Percentiles rank a stretch among this genome's conserved stretches.
These are phyloP conservation scores for Aspergillus egyptiacus DNA, from an alignment of 495 filamentous ascomycete genomes.

Conservation along the genomic window DNA sequence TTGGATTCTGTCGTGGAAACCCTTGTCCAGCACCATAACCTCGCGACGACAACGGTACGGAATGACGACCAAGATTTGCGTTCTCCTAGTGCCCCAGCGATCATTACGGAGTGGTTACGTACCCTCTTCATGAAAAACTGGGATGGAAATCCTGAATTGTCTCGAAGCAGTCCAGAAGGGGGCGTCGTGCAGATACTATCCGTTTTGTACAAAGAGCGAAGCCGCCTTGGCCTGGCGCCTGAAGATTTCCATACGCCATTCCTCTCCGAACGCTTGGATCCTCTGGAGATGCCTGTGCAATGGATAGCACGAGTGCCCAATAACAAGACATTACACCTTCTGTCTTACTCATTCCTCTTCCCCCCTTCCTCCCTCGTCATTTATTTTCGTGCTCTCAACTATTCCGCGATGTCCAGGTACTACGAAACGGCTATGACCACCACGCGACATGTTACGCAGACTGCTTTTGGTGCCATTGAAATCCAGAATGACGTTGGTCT, in stretches of 20 bases:
- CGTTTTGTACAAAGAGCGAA: conserved; percentile 62
- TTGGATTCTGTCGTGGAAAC: conserved; percentile 37
- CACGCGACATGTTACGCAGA: conserved; percentile 53
- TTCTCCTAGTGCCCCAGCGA: conserved; percentile 38
- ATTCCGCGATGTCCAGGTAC: conserved; percentile 69
- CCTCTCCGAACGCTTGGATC: conserved; percentile 71
- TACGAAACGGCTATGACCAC: conserved; percentile 64
- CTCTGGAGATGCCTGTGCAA: conserved; percentile 64
- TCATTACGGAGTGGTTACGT: conserved; percentile 73
- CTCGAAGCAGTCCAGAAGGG: conserved; percentile 59
- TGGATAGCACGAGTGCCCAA: conserved; percentile 55
- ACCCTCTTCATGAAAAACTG: conserved; percentile 70
- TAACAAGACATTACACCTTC: conserved; percentile 63
- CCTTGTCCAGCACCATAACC: conserved; percentile 31
- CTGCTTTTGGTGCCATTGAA: conserved; percentile 43
- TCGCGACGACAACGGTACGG: conserved; percentile 22
- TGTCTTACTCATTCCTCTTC: conserved; percentile 80
- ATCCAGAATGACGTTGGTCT: conserved; percentile 46
- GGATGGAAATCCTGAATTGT: conserved; percentile 66
- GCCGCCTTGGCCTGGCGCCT: conserved; percentile 55
- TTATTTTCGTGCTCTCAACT: conserved; percentile 87
- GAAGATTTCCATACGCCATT: conserved; percentile 69
- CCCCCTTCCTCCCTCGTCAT: conserved; percentile 63
- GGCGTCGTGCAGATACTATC: conserved; percentile 68
- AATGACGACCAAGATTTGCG: conserved; percentile 27